phyloP scores from a whole-genome alignment of 371 early-diverging fungal species.

The Dichotomocladium elegans region DNA sequence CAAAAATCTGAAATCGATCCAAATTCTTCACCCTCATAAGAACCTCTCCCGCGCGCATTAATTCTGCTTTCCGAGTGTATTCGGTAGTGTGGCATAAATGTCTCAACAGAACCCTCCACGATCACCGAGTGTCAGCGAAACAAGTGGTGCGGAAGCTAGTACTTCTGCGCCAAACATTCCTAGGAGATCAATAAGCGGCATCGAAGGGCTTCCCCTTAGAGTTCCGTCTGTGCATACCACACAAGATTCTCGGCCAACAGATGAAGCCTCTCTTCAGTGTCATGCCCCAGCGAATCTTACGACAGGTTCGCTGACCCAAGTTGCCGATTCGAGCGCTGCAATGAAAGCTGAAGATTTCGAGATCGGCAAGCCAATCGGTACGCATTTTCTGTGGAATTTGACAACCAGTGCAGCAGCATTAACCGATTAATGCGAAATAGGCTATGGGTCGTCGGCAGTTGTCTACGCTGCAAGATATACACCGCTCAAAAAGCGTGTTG shows the following conservation, averaged over 20 bases:
- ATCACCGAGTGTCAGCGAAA: not conserved
- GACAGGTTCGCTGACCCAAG: not conserved
- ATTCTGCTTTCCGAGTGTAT: too few species aligned
- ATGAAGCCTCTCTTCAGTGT: not conserved
- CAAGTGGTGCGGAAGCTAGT: not conserved
- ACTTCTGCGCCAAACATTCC: not conserved
- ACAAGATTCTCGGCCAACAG: not conserved
- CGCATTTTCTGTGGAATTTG: not conserved
- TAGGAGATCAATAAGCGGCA: slow-evolving; percentile 2
- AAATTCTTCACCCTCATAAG: too few species aligned
- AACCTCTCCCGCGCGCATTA: too few species aligned
- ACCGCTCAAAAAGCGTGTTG: slow-evolving; percentile 68
- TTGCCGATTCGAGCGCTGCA: slow-evolving; percentile 8
- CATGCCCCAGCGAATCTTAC: not conserved
- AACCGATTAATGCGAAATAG: slow-evolving; percentile 32
- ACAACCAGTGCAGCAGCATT: not conserved
- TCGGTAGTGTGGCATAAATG: too few species aligned
- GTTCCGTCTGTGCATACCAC: slow-evolving; percentile 1
- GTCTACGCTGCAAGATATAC: slow-evolving; percentile 80
- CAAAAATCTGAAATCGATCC: too few species aligned
- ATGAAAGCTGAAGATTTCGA: slow-evolving; percentile 33
- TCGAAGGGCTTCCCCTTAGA: slow-evolving; percentile 1
- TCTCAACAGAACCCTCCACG: not conserved
- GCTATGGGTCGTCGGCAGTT: slow-evolving; percentile 89
- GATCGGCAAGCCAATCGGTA: slow-evolving; percentile 28